Conservation (phyloP, 2,329 filamentous ascomycete genomes). For the Paecilomyces variotii region DNA sequence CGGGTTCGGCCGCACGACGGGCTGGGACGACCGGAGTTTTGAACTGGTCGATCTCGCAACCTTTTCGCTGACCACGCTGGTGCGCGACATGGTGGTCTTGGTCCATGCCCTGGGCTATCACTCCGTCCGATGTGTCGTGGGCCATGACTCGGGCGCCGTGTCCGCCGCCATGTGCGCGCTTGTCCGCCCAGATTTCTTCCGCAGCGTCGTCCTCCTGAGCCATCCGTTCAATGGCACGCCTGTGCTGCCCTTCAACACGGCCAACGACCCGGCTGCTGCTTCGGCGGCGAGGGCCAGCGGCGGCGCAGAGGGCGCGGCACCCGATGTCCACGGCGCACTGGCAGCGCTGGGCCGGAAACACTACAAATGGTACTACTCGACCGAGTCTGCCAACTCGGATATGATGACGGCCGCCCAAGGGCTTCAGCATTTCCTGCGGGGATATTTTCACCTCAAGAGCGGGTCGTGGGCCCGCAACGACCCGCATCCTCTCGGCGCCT, state of each 20-base stretch:
- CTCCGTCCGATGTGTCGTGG: constrained; percentile 51
- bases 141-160: constrained; percentile 61
- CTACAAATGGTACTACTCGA: constrained; percentile 56
- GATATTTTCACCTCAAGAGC: constrained; percentile 62
- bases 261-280: constrained; percentile 15
- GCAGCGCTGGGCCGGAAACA: constrained; percentile 53
- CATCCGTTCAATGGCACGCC: constrained; percentile 55
- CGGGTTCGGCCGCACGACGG: constrained; percentile 59
- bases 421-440: constrained; percentile 53
- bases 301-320: constrained; percentile 11
- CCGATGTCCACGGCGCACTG: constrained; percentile 50
- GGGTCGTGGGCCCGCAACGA: constrained; percentile 51
- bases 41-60: constrained; percentile 47
- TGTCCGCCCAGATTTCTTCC: constrained; percentile 58
- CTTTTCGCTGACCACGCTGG: constrained; percentile 51
- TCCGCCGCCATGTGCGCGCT: constrained; percentile 52
- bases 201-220: constrained; percentile 54
- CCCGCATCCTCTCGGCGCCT: constrained; percentile 46
- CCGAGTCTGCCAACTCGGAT: constrained; percentile 24
- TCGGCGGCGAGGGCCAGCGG: constrained; percentile 2
- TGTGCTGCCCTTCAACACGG: constrained; percentile 40
- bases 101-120: constrained; percentile 54
- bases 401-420: constrained; percentile 33
- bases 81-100: constrained; percentile 55
- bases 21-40: constrained; percentile 48